Evolutionary conservation across 148 eudicot genomes (phyloP).

Genomic region (Talinum fruticosum): DNA sequence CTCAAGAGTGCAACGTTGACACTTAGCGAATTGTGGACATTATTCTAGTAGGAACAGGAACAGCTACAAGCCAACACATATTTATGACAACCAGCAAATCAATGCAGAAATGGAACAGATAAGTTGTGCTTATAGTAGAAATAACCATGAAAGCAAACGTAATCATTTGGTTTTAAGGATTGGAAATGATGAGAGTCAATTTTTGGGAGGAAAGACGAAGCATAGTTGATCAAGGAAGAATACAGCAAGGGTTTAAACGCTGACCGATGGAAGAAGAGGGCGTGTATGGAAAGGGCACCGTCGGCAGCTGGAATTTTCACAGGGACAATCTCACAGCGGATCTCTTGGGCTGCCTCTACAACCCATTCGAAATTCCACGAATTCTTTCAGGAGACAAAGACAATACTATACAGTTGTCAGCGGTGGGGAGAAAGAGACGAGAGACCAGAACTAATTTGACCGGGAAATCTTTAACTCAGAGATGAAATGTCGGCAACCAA

Average conservation of each 20-base stretch:
- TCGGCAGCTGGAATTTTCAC: conserved; percentile 1
- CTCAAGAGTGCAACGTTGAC: neutral
- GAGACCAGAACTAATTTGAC: neutral
- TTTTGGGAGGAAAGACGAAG: neutral
- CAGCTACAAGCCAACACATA: neutral
- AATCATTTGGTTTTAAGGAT: too few relatives aligned
- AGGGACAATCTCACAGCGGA: conserved; percentile 24
- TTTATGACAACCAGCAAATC: too few relatives aligned
- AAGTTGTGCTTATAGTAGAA: too few relatives aligned
- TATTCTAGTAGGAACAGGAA: too few relatives aligned
- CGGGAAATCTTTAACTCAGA: too few relatives aligned
- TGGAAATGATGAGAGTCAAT: neutral
- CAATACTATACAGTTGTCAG: conserved; percentile 10
- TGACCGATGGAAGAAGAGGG: conserved; percentile 30
- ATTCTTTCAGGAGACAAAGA: neutral
- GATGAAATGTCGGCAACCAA: too few relatives aligned
- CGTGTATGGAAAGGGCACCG: conserved; percentile 8
- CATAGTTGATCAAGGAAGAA: neutral
- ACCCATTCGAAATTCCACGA: conserved; percentile 16
- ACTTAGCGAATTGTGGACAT: too few relatives aligned
- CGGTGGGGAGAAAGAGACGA: neutral
- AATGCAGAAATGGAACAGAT: neutral
- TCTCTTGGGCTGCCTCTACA: neutral
- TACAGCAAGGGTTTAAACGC: neutral
- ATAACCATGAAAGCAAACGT: too few relatives aligned